Conservation (phyloP, 164 flowering plant species). For the Dillenia suffruticosa region DNA sequence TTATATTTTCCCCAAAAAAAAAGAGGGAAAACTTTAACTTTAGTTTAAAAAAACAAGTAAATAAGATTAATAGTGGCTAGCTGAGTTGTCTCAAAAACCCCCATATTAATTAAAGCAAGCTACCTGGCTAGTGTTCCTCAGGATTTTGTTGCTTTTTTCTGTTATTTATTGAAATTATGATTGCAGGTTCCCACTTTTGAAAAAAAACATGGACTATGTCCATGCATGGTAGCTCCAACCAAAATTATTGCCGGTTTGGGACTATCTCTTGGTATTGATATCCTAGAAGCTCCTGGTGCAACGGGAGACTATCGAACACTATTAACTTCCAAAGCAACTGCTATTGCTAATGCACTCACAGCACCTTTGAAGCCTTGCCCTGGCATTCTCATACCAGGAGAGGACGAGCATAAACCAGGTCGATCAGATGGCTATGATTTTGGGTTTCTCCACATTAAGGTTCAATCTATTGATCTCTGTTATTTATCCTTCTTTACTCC, state of each 20-base stretch:
- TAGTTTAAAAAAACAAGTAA: too few relatives aligned
- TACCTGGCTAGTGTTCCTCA: too few relatives aligned
- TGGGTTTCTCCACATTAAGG: slow-evolving; percentile 97
- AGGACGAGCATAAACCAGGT: slow-evolving; percentile 77
- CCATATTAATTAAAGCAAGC: too few relatives aligned
- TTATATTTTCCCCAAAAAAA: too few relatives aligned
- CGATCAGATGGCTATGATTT: slow-evolving; percentile 82
- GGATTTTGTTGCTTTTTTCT: too few relatives aligned
- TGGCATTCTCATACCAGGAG: slow-evolving; percentile 81
- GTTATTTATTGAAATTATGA: too few relatives aligned
- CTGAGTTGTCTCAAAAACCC: too few relatives aligned
- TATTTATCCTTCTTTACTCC: background rate
- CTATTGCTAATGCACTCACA: slow-evolving; percentile 80
- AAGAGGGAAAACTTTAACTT: too few relatives aligned
- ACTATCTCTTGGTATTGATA: slow-evolving; percentile 88
- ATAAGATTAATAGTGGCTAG: too few relatives aligned
- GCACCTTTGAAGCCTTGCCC: slow-evolving; percentile 67
- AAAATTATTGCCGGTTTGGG: slow-evolving; percentile 97
- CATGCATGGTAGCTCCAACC: slow-evolving; percentile 99
- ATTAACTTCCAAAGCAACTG: slow-evolving; percentile 82
- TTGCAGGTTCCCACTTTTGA: slow-evolving; percentile 83
- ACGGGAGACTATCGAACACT: slow-evolving; percentile 96
- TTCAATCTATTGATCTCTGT: slow-evolving; percentile 11
- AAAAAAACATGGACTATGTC: slow-evolving; percentile 68
- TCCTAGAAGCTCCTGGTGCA: slow-evolving; percentile 97